Base-by-base conservation (phyloP, 345 rosid genomes). In the Acer negundo region DNA sequence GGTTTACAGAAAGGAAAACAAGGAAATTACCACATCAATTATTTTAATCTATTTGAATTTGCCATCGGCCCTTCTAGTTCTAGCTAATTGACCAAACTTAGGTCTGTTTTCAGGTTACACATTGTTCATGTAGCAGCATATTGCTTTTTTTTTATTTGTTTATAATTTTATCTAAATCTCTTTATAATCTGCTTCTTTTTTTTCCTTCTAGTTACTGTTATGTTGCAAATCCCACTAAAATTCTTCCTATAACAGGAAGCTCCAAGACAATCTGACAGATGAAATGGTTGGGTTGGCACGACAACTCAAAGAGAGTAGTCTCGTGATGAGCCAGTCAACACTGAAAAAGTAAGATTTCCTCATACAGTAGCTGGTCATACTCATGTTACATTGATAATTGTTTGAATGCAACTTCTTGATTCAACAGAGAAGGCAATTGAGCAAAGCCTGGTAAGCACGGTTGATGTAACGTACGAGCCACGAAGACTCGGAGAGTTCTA, bases 211-310 rank as follows among this genome's bases (percentile, higher is more conserved):
- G 11, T 20, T 63, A 12, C 47, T 62, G 2, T 47, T 12, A 58
- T 59, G 17, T 19, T 55, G n/a, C 49, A 19, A 17, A 62, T 17
- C 13, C 13, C 26, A 17, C 19, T 62, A 46, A 62, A 35, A 49
- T 67, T 8, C 49, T 51, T 47, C 28, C 56, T 47, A n/a, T 63
- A 17, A 72, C 91, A 92, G 95, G 78, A 85, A 89, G 82, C 89
- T 93, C 81, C 98, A 95, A 66, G 98, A 95, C 44, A 91, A 89
- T 79, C 81, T 95, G 74, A 92, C 97, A 0, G 97, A 92, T 87
- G 99, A 94, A 84, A 96, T 96, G 98, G 99, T 94, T 44, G 97
- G 81, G 66, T 87, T 96, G 83, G 99, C 98, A 11, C 81, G 75
- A 62, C 92, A 96, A 81, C 97, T 94, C 46, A 94, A 94, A 83